These are phyloP conservation scores for Syzygium malaccense DNA, from an alignment of 441 rosid genomes.

Conservation along the genomic window DNA sequence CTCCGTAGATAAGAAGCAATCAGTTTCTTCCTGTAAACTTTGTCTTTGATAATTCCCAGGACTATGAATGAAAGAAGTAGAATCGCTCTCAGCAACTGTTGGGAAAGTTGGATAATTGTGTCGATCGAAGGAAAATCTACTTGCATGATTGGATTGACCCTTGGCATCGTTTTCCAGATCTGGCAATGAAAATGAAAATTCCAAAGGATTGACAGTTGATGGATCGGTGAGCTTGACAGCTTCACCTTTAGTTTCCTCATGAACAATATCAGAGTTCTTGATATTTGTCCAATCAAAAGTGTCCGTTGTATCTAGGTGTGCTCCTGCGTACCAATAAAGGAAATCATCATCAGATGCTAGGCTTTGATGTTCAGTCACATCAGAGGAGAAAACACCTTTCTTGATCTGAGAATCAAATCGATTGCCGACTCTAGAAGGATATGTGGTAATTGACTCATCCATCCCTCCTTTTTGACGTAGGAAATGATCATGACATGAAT, in stretches of 20 bases:
- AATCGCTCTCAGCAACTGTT: constrained; percentile 35
- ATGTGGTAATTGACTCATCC: constrained; percentile 19
- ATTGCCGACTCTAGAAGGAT: constrained; percentile 15
- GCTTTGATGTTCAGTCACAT: constrained; percentile 18
- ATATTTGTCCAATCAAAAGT: constrained; percentile 20
- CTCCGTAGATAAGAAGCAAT: constrained; percentile 9
- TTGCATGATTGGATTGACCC: constrained; percentile 38
- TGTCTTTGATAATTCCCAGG: constrained; percentile 21
- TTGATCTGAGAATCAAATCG: constrained; percentile 11
- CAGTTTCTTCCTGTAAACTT: constrained; percentile 16
- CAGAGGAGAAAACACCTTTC: constrained; percentile 11
- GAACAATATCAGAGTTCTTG: constrained; percentile 22
- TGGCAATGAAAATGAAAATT: constrained; percentile 30
- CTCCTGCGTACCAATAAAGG: constrained; percentile 23
- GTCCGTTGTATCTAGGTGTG: constrained; percentile 18
- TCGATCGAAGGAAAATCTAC: constrained; percentile 47
- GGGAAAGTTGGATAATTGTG: constrained; percentile 37
- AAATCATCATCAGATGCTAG: constrained; percentile 22
- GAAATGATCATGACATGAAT: constrained; percentile 26
- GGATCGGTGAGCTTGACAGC: constrained; percentile 39
- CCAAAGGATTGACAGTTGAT: constrained; percentile 20
- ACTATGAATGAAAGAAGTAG: constrained; percentile 25
- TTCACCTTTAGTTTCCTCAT: constrained; percentile 46
- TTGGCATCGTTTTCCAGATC: constrained; percentile 33
- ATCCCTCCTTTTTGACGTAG: constrained; percentile 28